Evolutionary conservation across 2,329 filamentous ascomycete genomes (phyloP).

Genomic region (Fusarium citri): DNA sequence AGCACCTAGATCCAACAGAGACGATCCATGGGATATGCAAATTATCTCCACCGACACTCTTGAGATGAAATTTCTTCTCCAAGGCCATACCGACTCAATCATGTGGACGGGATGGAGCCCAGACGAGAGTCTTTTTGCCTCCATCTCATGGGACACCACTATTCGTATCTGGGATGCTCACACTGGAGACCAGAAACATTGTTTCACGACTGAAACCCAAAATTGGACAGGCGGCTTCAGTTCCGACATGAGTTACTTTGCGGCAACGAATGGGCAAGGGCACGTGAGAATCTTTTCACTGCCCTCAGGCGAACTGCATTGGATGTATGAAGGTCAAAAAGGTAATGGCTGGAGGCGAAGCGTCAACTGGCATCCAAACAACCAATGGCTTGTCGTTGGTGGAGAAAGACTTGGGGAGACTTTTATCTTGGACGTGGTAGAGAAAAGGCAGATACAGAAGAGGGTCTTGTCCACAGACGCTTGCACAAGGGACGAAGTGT

Average conservation of each 20-base stretch:
- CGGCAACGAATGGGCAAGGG: slow-evolving; percentile 7
- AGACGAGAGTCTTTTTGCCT: slow-evolving; percentile 24
- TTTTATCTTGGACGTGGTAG: background rate
- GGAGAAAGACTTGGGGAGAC: slow-evolving; percentile 14
- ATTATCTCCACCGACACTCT: background rate
- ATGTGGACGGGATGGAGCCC: slow-evolving; percentile 29
- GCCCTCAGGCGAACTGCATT: background rate
- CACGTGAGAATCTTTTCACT: slow-evolving; percentile 10
- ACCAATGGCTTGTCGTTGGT: slow-evolving; percentile 12
- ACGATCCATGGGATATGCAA: slow-evolving; percentile 8
- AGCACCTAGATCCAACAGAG: background rate
- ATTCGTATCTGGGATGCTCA: slow-evolving; percentile 27
- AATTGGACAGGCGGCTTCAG: slow-evolving; percentile 25
- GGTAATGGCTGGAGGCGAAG: slow-evolving; percentile 9
- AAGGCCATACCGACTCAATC: slow-evolving; percentile 14
- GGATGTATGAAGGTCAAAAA: background rate
- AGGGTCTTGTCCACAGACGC: slow-evolving; percentile 11
- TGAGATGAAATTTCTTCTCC: background rate
- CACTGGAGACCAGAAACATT: background rate
- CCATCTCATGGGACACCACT: slow-evolving; percentile 15
- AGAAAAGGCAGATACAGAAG: slow-evolving; percentile 10
- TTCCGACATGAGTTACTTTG: slow-evolving; percentile 9
- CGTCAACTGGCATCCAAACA: slow-evolving; percentile 23
- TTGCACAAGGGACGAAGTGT: background rate
- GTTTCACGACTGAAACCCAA: slow-evolving; percentile 13